Evolutionary conservation across 352 stramenopile species (phyloP), one percentile per base, ranked within the genome.

Genomic region (Globisporangium carolinianum): DNA sequence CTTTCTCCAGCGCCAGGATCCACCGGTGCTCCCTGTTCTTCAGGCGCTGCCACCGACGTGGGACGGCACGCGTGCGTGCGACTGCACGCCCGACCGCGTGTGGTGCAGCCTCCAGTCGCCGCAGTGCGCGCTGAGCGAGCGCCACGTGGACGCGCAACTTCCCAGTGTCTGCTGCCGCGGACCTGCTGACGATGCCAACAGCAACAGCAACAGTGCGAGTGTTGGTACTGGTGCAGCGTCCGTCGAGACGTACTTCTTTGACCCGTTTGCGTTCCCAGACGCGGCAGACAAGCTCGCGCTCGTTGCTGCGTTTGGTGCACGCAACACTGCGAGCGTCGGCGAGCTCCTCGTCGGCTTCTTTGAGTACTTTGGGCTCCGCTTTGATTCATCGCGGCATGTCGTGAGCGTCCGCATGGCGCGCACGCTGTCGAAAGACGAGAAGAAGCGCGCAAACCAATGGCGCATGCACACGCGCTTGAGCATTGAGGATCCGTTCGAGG

Each of bases 401-500:
- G 83, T 94, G 42, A 85, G 75, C 51, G 57, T 90, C 24, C 79
- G 83, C 43, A 82, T 84, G 71, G 81, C 73, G 18, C 73, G 77
- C 5, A 75, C 66, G 24, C 61, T 94, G 60, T 75, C 68, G 32
- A 94, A 94, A 55, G 81, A 82, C 17, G 84, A 91, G 60, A 94
- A 94, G 56, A 80, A 80, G 32, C 66, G 68, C 38, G 68, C 71
- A 18, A 66, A 66, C 51, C 68, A 91, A 51, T 94, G 84, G 84
- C 83, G 82, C 42, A 74, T 89, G 47, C 85, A 88, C 58, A 86
- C 78, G 52, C 78, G 84, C 0, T 51, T 94, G 58, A 89, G 79
- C 51, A 98, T 99, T 57, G 97, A 99, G 83, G 97, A 99, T 73
- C 97, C 97, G 3, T 99, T 99, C 73, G 97, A 99, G 67, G 95